Evolutionary conservation across 306 rosid species (phyloP).

Genomic region (Gleditsia sinensis): DNA sequence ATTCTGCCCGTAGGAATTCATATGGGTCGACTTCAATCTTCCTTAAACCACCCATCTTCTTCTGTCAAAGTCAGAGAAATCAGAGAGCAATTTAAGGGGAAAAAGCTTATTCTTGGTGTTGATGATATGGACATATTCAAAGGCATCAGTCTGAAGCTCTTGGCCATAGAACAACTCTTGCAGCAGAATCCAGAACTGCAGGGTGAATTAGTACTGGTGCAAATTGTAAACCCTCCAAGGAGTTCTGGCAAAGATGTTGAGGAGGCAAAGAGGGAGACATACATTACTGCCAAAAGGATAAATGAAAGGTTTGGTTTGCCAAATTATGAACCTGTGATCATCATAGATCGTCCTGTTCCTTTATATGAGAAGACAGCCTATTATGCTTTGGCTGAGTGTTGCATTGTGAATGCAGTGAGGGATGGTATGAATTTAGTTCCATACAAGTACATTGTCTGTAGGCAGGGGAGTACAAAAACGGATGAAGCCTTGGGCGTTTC

Average conservation of each 20-base stretch:
- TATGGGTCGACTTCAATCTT: conserved; percentile 71
- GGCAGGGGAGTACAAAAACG: conserved; percentile 70
- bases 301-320: conserved; percentile 59
- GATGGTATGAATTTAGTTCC: conserved; percentile 92
- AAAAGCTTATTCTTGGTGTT: conserved; percentile 67
- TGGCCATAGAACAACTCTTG: conserved; percentile 75
- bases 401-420: conserved; percentile 79
- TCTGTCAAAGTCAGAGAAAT: conserved; percentile 60
- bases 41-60: conserved; percentile 57
- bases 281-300: conserved; percentile 51
- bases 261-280: conserved; percentile 57
- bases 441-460: conserved; percentile 67
- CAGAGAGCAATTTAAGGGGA: conserved; percentile 56
- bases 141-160: conserved; percentile 75
- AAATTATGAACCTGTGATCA: conserved; percentile 70
- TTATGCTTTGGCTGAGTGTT: conserved; percentile 79
- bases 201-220: conserved; percentile 67
- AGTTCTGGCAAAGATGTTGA: conserved; percentile 63
- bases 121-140: conserved; percentile 90
- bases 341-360: conserved; percentile 61
- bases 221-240: conserved; percentile 78
- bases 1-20: conserved; percentile 84
- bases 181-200: conserved; percentile 50
- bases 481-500: conserved; percentile 49
- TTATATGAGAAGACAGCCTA: conserved; percentile 75